phyloP scores from a whole-genome alignment of 192 early-diverging fungal species.

The Rhizophagus clarus region DNA sequence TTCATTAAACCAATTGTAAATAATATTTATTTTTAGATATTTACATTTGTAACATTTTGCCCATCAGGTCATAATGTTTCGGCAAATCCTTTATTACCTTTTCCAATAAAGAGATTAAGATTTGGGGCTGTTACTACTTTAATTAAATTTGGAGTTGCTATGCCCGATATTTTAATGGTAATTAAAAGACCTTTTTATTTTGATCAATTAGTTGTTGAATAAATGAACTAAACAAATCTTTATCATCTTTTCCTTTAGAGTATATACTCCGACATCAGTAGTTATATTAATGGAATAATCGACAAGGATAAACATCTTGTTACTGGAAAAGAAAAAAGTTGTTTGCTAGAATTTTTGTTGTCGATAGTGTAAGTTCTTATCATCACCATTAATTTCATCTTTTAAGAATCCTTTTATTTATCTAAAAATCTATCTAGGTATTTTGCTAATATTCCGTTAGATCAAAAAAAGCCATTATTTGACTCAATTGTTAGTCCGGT shows the following conservation, averaged over 20 bases:
- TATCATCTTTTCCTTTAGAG: not conserved
- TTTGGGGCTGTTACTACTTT: slow-evolving; percentile 6
- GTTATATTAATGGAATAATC: not conserved
- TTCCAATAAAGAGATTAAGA: not conserved
- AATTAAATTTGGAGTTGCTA: not conserved
- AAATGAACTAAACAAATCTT: not conserved
- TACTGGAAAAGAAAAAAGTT: slow-evolving; percentile 1
- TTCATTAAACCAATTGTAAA: not conserved
- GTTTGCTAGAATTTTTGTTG: not conserved
- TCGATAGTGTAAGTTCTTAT: not conserved
- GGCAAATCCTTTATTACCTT: not conserved
- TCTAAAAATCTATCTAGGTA: not conserved
- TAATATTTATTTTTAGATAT: slow-evolving; percentile 1
- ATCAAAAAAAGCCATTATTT: slow-evolving; percentile 6
- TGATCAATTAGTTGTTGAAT: not conserved
- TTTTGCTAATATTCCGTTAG: slow-evolving; percentile 1
- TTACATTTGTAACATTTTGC: not conserved
- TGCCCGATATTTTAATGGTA: slow-evolving; percentile 17
- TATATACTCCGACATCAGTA: slow-evolving; percentile 7
- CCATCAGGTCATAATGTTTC: not conserved
- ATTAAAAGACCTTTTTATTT: not conserved
- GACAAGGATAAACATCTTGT: not conserved
- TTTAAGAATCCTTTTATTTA: not conserved
- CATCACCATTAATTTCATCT: not conserved
- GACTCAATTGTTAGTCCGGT: not conserved